Percentiles rank a stretch among this genome's conserved stretches.
phyloP scores from a whole-genome alignment of 345 rosid species.

The Arabidopsis suecica region DNA sequence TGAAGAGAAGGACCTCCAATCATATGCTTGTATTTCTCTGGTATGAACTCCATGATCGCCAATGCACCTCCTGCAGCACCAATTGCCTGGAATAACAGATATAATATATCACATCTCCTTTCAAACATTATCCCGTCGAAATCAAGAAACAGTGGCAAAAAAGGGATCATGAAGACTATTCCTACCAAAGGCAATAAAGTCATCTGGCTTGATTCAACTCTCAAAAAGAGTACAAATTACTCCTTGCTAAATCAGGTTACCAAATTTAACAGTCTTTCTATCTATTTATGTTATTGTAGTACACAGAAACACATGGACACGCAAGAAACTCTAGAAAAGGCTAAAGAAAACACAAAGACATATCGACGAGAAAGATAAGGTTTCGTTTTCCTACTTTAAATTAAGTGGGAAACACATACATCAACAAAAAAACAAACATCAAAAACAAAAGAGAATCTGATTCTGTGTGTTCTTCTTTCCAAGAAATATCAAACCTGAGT shows the following conservation, averaged over 20 bases:
- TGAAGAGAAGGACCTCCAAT: conserved; percentile 76
- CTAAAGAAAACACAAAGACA: conserved; percentile 27
- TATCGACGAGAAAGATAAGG: conserved; percentile 22
- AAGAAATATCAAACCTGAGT: conserved; percentile 1
- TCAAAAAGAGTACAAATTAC: conserved; percentile 2
- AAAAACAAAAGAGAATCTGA: conserved; percentile 35
- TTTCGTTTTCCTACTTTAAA: conserved; percentile 21
- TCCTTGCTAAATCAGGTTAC: conserved; percentile 9
- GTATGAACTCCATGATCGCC: conserved; percentile 80
- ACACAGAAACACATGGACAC: conserved; percentile 25
- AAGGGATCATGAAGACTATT: neutral
- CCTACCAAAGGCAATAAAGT: conserved; percentile 4
- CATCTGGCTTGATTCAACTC: neutral
- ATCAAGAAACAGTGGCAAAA: neutral
- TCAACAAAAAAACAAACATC: neutral
- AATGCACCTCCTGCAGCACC: conserved; percentile 94
- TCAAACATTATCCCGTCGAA: neutral
- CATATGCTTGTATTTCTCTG: conserved; percentile 79
- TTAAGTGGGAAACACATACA: conserved; percentile 28
- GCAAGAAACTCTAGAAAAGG: conserved; percentile 29
- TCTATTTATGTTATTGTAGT: neutral
- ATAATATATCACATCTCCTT: neutral
- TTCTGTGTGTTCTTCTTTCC: conserved; percentile 28
- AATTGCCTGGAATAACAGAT: conserved; percentile 62
- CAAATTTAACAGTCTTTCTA: neutral